A percentile compares a stretch with the other conserved stretches of the same genome.
Conservation (phyloP, 2,329 filamentous ascomycete species). For the Pseudophaeomoniella oleicola region DNA sequence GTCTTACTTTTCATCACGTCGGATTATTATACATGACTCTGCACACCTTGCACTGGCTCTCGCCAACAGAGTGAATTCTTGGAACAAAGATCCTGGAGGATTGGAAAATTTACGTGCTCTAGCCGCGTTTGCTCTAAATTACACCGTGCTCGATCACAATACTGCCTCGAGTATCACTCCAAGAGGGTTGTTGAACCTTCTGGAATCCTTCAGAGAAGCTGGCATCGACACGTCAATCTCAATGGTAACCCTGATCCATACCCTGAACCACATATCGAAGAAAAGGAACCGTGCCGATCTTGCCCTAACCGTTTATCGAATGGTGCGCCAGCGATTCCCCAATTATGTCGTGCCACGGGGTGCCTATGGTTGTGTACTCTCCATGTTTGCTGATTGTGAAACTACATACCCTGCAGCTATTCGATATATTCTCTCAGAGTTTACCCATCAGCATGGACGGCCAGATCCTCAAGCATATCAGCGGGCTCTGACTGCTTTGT, state of each 20-base stretch:
- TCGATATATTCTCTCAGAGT: slow-evolving; percentile 26
- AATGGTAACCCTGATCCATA: slow-evolving; percentile 18
- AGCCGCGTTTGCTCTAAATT: too few relatives aligned
- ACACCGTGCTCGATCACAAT: too few relatives aligned
- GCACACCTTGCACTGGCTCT: too few relatives aligned
- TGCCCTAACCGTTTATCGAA: slow-evolving; percentile 24
- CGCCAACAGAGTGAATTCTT: too few relatives aligned
- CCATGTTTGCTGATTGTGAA: slow-evolving; percentile 3
- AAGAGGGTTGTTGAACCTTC: not conserved
- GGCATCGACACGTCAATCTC: slow-evolving; percentile 10
- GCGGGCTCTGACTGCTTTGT: slow-evolving; percentile 24
- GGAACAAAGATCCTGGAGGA: too few relatives aligned
- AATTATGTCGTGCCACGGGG: not conserved
- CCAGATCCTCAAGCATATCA: slow-evolving; percentile 20
- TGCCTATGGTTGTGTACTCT: slow-evolving; percentile 4
- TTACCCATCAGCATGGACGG: slow-evolving; percentile 16
- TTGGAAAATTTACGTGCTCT: too few relatives aligned
- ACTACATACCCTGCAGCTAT: slow-evolving; percentile 10
- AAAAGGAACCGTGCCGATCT: slow-evolving; percentile 5
- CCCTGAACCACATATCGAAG: slow-evolving; percentile 9
- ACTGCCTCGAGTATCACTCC: too few relatives aligned
- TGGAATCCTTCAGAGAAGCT: not conserved
- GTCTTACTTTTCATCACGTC: too few relatives aligned
- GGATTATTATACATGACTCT: too few relatives aligned
- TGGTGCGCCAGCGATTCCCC: slow-evolving; percentile 17